These are phyloP conservation scores for Sicyos edulis DNA, from an alignment of 306 rosid genomes.

Conservation along the genomic window DNA sequence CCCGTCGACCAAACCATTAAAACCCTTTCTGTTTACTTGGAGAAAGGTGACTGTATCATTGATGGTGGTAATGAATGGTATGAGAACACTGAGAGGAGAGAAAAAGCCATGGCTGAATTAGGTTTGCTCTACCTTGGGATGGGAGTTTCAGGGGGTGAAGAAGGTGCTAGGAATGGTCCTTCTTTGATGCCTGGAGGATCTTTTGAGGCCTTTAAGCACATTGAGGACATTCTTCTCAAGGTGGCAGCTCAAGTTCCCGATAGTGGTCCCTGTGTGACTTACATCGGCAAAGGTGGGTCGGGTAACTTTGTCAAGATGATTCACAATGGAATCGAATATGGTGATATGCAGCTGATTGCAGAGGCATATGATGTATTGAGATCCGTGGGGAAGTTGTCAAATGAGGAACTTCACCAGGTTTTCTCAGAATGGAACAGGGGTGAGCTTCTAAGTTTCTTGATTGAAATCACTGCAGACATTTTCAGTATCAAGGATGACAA, in stretches of 20 bases:
- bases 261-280: constrained; percentile 39
- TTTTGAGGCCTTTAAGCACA: constrained; percentile 31
- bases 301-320: constrained; percentile 36
- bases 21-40: constrained; percentile 31
- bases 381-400: constrained; percentile 33
- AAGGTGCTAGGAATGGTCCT: constrained; percentile 35
- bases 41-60: constrained; percentile 38
- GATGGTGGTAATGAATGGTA: constrained; percentile 43
- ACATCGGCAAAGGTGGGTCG: constrained; percentile 31
- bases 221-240: constrained; percentile 37
- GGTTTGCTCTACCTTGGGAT: constrained; percentile 38
- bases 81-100: constrained; percentile 35
- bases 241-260: constrained; percentile 46
- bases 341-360: constrained; percentile 39
- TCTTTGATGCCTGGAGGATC: constrained; percentile 43
- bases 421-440: constrained; percentile 38
- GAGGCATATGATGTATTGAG: constrained; percentile 36
- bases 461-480: constrained; percentile 49
- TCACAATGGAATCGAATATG: constrained; percentile 36
- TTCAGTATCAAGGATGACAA: constrained; percentile 56
- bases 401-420: constrained; percentile 33
- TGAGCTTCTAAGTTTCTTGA: constrained; percentile 37
- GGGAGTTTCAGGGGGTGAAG: constrained; percentile 40
- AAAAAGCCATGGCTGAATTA: constrained; percentile 32
- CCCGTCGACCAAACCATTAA: constrained; percentile 38